Percentiles rank a stretch among this genome's conserved stretches.
phyloP scores from a whole-genome alignment of 805 yeast genomes.

The Pichia insulana region DNA sequence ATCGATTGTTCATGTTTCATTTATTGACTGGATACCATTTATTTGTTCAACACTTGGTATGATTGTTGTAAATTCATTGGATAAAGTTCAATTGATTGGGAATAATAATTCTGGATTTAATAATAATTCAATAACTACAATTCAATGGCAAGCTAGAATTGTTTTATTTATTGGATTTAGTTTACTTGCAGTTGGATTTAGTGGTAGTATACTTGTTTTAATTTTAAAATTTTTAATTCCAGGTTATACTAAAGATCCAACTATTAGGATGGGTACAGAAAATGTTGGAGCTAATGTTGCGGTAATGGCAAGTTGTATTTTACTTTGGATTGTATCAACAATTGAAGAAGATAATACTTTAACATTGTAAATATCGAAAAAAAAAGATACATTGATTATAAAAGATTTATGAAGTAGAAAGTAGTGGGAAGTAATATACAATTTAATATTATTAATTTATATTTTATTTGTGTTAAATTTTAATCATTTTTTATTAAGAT shows the following conservation, averaged over 20 bases:
- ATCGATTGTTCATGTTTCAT: conserved; percentile 76
- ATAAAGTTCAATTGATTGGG: conserved; percentile 40
- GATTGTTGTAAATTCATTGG: conserved; percentile 69
- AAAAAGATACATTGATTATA: conserved; percentile 3
- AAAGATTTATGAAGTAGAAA: too few species aligned
- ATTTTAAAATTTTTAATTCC: conserved; percentile 77
- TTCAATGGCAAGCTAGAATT: conserved; percentile 91
- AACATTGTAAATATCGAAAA: conserved; percentile 31
- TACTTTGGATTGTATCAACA: conserved; percentile 90
- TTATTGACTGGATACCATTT: conserved; percentile 94
- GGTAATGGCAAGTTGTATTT: conserved; percentile 81
- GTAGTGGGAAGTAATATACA: not conserved
- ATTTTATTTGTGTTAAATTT: not conserved
- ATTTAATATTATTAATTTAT: not conserved
- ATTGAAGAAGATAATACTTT: conserved; percentile 94
- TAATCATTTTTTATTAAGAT: conserved; percentile 1
- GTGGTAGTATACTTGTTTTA: conserved; percentile 84
- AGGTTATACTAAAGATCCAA: conserved; percentile 67
- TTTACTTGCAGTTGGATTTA: conserved; percentile 84
- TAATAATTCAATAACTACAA: conserved; percentile 26
- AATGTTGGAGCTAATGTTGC: conserved; percentile 74
- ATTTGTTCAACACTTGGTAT: conserved; percentile 84
- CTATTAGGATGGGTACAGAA: conserved; percentile 88
- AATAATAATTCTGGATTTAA: conserved; percentile 16
- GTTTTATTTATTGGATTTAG: conserved; percentile 89